Base-by-base conservation (phyloP, 2,329 filamentous ascomycete species). In the Beauveria australis region DNA sequence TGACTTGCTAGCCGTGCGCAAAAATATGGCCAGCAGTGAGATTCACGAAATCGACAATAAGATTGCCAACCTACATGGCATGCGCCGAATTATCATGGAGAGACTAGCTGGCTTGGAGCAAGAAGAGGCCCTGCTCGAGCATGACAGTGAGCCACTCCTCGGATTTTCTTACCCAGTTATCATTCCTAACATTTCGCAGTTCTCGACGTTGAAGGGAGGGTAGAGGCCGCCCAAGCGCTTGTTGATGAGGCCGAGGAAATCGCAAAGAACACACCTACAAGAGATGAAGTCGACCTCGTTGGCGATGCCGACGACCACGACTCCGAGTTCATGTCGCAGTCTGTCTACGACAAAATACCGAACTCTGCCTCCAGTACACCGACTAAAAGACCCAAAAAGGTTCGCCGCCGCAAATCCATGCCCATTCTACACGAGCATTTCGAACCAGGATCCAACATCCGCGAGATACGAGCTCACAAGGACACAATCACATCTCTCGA, bases 1-100 rank as follows among this genome's bases (percentile, higher is more conserved):
- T 66, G 92, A 97, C 70, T 90, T 97, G 84, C 86, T 97, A 77
- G 84, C 88, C 3, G 86, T 97, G 64, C 85, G 94, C 62, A 99
- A 99, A 75, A 96, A 94, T 70, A 97, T 99, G 93, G 93, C 92
- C 67, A 94, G 91, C 69, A 89, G 91, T 64, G 94, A 99, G 74
- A 97, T 99, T 62, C 86, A 87, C 63, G 94, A 99, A 70, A 96
- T 99, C 63, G 94, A 99, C 75, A 92, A 89, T 76, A 99, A 97
- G 75, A 93, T 99, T 64, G 85, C 91, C 63, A 97, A 97, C 73
- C 79, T 99, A 59, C 88, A 91, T 67, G 91, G 86, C 64, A 97
- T 97, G 91, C 88, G 94, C 66, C 89, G 88, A 70, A 95, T 97
- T 63, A 89, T 97, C 51, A 75, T 99, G 61, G 92, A 97, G 60